Percentiles rank a stretch among this genome's conserved stretches.
These are phyloP conservation scores for Dioscorea alata DNA, from an alignment of 106 monocot species.

Conservation along the genomic window DNA sequence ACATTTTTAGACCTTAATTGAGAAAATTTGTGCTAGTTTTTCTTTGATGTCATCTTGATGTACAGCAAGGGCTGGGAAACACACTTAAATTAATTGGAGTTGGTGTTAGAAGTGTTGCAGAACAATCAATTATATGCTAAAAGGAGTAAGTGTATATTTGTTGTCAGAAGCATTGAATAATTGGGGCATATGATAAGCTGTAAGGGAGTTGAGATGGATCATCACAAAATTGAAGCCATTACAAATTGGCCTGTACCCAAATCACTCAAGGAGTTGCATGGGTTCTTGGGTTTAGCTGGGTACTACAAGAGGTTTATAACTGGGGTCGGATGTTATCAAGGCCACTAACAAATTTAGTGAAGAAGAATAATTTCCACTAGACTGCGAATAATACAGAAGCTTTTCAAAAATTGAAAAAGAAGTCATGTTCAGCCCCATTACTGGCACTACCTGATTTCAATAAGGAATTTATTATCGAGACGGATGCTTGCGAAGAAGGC, in stretches of 20 bases:
- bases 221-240: too few species aligned
- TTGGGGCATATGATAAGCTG: too few species aligned
- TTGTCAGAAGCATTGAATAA: too few species aligned
- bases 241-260: too few species aligned
- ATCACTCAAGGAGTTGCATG: neutral
- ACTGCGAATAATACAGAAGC: neutral
- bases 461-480: neutral
- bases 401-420: neutral
- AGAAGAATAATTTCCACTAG: neutral
- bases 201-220: too few species aligned
- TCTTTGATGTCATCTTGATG: neutral
- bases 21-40: neutral
- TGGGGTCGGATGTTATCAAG: neutral
- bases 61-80: neutral
- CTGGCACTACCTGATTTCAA: constrained; percentile 1
- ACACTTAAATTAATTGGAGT: neutral
- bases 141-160: too few species aligned
- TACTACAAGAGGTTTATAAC: neutral
- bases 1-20: neutral
- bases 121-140: too few species aligned
- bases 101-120: too few species aligned
- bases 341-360: neutral
- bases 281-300: neutral
- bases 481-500: neutral
- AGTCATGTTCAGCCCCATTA: neutral